Evolutionary conservation across 139 green algal genomes (phyloP), one percentile per base, ranked within the genome.

Genomic region (Spirogloea muscicola): DNA sequence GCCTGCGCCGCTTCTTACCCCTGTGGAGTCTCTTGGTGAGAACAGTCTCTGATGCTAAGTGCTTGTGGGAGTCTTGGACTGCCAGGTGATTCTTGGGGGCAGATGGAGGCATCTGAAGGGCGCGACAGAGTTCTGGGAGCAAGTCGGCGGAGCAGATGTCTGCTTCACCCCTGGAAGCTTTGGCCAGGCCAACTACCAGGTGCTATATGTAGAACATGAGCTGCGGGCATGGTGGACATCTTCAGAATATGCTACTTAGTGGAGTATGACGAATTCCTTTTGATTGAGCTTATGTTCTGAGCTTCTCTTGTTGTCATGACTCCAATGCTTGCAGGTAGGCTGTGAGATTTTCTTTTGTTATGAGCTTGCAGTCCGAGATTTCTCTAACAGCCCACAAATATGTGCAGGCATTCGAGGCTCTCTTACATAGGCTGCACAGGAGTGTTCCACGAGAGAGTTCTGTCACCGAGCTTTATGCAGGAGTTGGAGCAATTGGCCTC

Each of bases 401-500:
- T 25, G 43, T 73, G 38, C 81, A 81, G 6, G 82, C 84, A 0
- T 90, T 91, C 74, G 80, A 86, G 48, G 7, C 9, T 9, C 76
- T 75, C 18, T 64, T 93, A 18, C 41, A 31, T 5, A 61, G 42
- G 4, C 86, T 91, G 0, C 64, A 73, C 34, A 10, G 9, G 18
- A 61, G 40, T 13, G 82, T 92, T 21, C 80, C 72, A 1, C 2
- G 10, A 0, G 84, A 80, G 25, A 49, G 51, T 2, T 42, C 41
- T 0, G 73, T 93, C 0, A 69, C 73, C 6, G 89, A 94, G 74
- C 68, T 94, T 10, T 85, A 94, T 72, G 86, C 89, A 21, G 89
- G 89, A 3, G 82, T 87, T n/a, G 89, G 89, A n/a, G 84, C 86
- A 36, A 93, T 94, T 16, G 90, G 88, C 3, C 80, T 95, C 2